A percentile compares a stretch with the other conserved stretches of the same genome.
Evolutionary conservation across 75 land plant genomes (phyloP).

Genomic region (Sequoia sempervirens): DNA sequence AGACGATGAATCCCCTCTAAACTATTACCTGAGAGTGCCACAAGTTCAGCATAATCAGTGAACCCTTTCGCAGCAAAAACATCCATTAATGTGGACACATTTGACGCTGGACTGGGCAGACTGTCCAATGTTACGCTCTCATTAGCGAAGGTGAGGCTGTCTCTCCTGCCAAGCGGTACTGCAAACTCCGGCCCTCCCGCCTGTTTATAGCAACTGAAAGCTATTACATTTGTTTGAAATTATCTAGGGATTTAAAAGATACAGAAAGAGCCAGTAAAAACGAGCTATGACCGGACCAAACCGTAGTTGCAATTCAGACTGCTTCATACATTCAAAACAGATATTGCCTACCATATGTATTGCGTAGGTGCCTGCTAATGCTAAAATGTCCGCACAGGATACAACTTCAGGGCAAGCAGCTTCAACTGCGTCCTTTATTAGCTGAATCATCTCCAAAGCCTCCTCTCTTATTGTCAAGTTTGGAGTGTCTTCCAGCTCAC

Average conservation of each 20-base stretch:
- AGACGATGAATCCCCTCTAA: too few species aligned
- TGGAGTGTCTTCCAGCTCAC: background rate
- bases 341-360: background rate
- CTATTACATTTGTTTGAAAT: too few species aligned
- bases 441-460: too few species aligned
- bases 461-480: too few species aligned
- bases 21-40: background rate
- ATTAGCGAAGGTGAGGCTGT: too few species aligned
- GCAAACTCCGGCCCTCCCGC: too few species aligned
- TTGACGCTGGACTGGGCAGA: background rate
- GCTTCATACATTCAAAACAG: background rate
- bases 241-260: background rate
- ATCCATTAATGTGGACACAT: background rate
- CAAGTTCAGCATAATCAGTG: background rate
- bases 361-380: slow-evolving; percentile 1
- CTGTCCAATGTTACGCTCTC: background rate
- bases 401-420: background rate
- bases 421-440: too few species aligned
- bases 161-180: too few species aligned
- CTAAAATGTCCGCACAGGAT: slow-evolving; percentile 9
- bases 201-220: too few species aligned
- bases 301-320: too few species aligned
- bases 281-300: background rate
- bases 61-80: background rate
- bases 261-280: background rate